Evolutionary conservation across 2,329 filamentous ascomycete genomes (phyloP), one percentile per base, ranked within the genome.

Genomic region (Whalleya microplaca): DNA sequence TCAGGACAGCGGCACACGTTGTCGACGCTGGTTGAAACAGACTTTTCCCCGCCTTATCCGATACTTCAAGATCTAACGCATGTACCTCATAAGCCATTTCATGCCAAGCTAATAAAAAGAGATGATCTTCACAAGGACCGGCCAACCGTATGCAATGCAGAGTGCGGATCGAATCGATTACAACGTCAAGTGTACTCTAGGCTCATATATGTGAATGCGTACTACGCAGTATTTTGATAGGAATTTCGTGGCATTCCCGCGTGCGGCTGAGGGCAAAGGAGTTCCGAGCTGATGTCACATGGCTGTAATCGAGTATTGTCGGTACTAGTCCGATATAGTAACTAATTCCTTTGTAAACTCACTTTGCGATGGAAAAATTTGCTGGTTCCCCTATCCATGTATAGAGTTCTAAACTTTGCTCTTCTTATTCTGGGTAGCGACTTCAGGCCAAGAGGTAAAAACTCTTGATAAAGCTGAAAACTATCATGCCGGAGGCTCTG

Each of bases 21-120:
- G 20, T 27, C 37, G 27, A 41, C 45, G 45, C 45, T 21, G 21
- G 45, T 20, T 27, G 48, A 59, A 53, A 49, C 58, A 59, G 48
- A 49, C 45, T 50, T 56, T 56, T 43, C 54, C 32, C 58, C 56
- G 52, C 60, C 61, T 54, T 53, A 49, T 63, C 64, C 51, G 55
- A 45, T 57, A 51, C 37, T 29, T 19, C 27, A 50, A 47, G 23
- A 14, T 18, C 44, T 54, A 19, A 53, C 54, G 50, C 41, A 44
- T 16, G 12, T 48, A 27, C 29, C 47, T 47, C 9, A 20, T 18
- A 45, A 41, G 16, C 18, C 19, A n/a, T 48, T 32, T 21, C 45
- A 18, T 40, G 43, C 44, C 48, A 51, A 59, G 37, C 16, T 40
- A 12, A 45, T 20, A 42, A 51, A 42, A 18, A 21, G 21, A 48